Base-by-base conservation (phyloP, 164 flowering plant species). In the Macadamia integrifolia region DNA sequence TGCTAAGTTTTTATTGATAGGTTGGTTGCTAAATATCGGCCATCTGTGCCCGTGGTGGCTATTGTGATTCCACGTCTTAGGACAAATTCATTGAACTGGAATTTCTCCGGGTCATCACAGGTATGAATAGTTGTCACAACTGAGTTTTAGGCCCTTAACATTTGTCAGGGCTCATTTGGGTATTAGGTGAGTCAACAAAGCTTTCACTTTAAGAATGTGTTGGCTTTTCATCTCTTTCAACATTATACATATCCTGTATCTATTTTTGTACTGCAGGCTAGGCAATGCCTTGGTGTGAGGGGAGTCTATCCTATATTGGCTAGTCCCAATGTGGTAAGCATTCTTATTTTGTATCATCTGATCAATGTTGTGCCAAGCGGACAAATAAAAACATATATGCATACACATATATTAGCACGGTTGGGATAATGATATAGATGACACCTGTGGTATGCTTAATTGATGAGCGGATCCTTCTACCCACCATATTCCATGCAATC, bases 11-110 rank as follows among this genome's bases (percentile, higher is more conserved):
- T n/a, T 58, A 9, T 57, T 35, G 30, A 43, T 56, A 81, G 87
- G 78, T 72, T 81, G 75, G 77, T 84, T 50, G 87, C 87, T 49
- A 84, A 81, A 75, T 84, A 81, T 65, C 80, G 85, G 72, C 85
- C 85, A 56, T 66, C 71, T 12, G 71, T 81, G 43, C 85, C 87
- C 32, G 81, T 84, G 29, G 52, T 84, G 63, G 85, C 87, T 44
- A 69, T 84, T 66, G 82, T 84, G 18, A 74, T 76, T 29, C 87
- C 87, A 58, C 72, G 65, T 31, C 82, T 75, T 12, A 67, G 63
- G 52, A 62, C 82, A 40, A 72, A 70, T 62, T 65, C 80, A 15
- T 66, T 72, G 60, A 79, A 81, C 62, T 77, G 84, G 83, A 77
- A 62, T 57, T 75, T 83, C 60, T 72, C 79, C 46, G 82, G 87